Evolutionary conservation across 257 asterid genomes (phyloP).

Genomic region (Petunia axillaris): DNA sequence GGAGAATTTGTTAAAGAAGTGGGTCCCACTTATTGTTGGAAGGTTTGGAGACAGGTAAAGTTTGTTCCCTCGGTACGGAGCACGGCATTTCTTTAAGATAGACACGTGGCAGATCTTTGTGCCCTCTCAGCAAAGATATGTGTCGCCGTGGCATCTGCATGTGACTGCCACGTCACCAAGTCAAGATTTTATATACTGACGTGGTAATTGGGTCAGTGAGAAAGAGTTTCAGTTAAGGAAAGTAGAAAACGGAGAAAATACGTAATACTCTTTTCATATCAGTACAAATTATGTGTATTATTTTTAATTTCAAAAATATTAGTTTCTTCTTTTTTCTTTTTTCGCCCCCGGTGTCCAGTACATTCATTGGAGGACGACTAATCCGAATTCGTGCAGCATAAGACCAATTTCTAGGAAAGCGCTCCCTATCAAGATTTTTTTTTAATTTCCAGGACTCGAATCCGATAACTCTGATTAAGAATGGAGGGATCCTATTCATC

Average conservation of each 20-base stretch:
- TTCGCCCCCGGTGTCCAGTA: too few relatives aligned
- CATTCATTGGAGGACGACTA: too few relatives aligned
- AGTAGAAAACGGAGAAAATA: slow-evolving; percentile 3
- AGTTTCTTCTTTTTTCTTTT: too few relatives aligned
- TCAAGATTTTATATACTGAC: neutral
- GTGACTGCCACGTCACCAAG: slow-evolving; percentile 33
- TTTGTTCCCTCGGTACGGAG: slow-evolving; percentile 32
- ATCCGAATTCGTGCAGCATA: too few relatives aligned
- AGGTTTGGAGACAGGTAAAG: slow-evolving; percentile 47
- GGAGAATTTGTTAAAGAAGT: slow-evolving; percentile 27
- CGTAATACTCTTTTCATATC: neutral
- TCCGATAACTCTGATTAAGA: too few relatives aligned
- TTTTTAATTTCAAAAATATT: neutral
- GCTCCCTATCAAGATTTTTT: too few relatives aligned
- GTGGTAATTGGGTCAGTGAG: neutral
- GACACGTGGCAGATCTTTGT: slow-evolving; percentile 45
- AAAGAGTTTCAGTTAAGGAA: slow-evolving; percentile 9
- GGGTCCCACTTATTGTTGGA: slow-evolving; percentile 56
- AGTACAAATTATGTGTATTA: too few relatives aligned
- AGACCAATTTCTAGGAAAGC: too few relatives aligned
- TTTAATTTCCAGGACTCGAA: too few relatives aligned
- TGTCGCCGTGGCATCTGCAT: slow-evolving; percentile 32
- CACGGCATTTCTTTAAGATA: slow-evolving; percentile 24
- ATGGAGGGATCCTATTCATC: too few relatives aligned
- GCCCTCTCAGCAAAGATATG: slow-evolving; percentile 1